Base-by-base conservation (phyloP, 257 asterid genomes). In the Coffea eugenioides region DNA sequence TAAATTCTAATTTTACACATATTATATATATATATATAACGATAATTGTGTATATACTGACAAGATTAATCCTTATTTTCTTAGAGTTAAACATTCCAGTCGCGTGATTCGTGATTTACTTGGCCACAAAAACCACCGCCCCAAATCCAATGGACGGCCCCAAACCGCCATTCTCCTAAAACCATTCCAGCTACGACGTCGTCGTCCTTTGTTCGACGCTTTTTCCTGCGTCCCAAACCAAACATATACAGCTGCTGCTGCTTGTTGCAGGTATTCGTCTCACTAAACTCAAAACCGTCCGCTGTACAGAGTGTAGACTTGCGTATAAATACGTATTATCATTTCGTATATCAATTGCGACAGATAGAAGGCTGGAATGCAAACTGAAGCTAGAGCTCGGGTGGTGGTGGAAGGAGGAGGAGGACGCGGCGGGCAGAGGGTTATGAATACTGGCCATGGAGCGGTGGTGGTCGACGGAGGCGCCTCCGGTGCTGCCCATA, bases 361-460 rank as follows among this genome's bases (percentile, higher is more conserved):
- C 4, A 36, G 39, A 68, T 18, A 6, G 12, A 39, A 39, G n/a
- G 46, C 52, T 16, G 66, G 62, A 82, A 93, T 92, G 95, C 98
- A 93, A 89, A 88, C 93, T 62, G 97, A 93, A 67, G 91, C 92
- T 70, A 88, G 94, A 75, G 93, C 89, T 12, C 92, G 91, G 48
- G 89, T 89, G 84, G 84, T 80, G 80, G 91, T 87, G 83, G 97
- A 87, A 65, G 95, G 79, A 23, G 79, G 83, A 75, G 87, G 77
- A 61, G 18, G 59, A 1, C 9, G 64, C 6, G 90, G 86, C 4
- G 80, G 90, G 74, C 90, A 84, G 82, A 78, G 84, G 79, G 82
- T 89, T 79, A 46, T 82, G 31, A 82, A 86, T 62, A 59, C 88
- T 59, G 83, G 77, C 41, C 83, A 83, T 25, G 89, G 86, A 6